Percentiles rank a stretch among this genome's conserved stretches.
Conservation (phyloP, 179 eudicot species). For the Beta corolliflora region DNA sequence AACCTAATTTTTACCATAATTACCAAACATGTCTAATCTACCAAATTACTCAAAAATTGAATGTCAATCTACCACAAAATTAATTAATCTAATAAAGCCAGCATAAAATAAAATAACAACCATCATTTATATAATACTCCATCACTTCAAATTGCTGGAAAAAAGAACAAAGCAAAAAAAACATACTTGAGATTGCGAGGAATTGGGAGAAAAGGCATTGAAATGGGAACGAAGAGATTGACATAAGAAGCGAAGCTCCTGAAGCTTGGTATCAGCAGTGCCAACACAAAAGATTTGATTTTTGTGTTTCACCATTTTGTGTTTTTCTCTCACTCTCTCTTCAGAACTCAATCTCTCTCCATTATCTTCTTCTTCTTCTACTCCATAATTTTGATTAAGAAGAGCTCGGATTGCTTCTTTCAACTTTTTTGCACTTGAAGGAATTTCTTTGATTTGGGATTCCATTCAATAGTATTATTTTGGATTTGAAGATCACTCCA, state of each 20-base stretch:
- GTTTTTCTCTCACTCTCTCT: not conserved
- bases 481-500: slow-evolving; percentile 3
- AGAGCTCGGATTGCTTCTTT: too few relatives aligned
- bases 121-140: not conserved
- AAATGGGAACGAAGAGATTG: slow-evolving; percentile 59
- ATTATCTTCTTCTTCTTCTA: not conserved
- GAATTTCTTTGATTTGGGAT: not conserved
- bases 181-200: slow-evolving; percentile 48
- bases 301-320: slow-evolving; percentile 31
- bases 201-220: slow-evolving; percentile 44
- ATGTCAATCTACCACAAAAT: not conserved
- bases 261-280: slow-evolving; percentile 88
- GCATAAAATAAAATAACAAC: not conserved
- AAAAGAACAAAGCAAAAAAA: not conserved
- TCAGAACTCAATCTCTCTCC: not conserved
- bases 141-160: not conserved
- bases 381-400: too few relatives aligned
- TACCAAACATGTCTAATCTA: too few relatives aligned
- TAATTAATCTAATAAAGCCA: not conserved
- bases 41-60: not conserved
- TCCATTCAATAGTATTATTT: not conserved
- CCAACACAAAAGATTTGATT: slow-evolving; percentile 68
- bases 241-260: slow-evolving; percentile 70
- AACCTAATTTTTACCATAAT: too few relatives aligned
- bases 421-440: too few relatives aligned